Conservation (phyloP, 164 flowering plant species). For the Tinospora cordifolia region DNA sequence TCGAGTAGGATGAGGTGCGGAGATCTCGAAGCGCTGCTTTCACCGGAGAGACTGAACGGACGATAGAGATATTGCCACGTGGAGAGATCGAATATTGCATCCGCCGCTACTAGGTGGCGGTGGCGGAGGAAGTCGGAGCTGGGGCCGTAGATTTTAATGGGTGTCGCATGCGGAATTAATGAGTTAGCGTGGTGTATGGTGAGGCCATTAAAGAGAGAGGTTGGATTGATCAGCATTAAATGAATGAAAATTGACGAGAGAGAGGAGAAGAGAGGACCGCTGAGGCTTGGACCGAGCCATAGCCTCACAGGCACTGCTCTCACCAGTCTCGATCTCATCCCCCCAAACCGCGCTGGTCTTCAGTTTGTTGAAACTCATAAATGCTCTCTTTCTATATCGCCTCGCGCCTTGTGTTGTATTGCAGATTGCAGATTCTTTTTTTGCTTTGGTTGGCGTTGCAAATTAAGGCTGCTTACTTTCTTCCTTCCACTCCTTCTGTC, state of each 20-base stretch:
- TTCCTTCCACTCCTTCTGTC: too few species aligned
- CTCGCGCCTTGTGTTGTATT: background rate
- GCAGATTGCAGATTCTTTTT: background rate
- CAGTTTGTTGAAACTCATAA: constrained; percentile 9
- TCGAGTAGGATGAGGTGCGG: constrained; percentile 89
- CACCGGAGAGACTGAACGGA: constrained; percentile 73
- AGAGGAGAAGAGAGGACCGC: constrained; percentile 1
- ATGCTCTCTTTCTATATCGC: background rate
- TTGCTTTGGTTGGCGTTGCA: too few species aligned
- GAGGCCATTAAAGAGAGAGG: constrained; percentile 8
- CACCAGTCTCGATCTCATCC: background rate
- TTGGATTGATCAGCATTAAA: constrained; percentile 10
- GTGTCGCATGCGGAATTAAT: constrained; percentile 16
- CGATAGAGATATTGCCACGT: constrained; percentile 15
- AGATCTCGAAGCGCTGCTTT: constrained; percentile 86
- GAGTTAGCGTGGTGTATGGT: constrained; percentile 13
- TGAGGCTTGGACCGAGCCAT: background rate
- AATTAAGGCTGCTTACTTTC: too few species aligned
- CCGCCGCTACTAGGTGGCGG: constrained; percentile 15
- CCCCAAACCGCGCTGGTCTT: background rate
- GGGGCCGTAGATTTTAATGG: constrained; percentile 19
- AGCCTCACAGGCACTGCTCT: background rate
- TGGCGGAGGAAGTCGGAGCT: constrained; percentile 12
- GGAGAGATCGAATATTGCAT: constrained; percentile 1
- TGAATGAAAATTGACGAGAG: constrained; percentile 20